phyloP scores from a whole-genome alignment of 345 rosid species.

The Citrus glauca region DNA sequence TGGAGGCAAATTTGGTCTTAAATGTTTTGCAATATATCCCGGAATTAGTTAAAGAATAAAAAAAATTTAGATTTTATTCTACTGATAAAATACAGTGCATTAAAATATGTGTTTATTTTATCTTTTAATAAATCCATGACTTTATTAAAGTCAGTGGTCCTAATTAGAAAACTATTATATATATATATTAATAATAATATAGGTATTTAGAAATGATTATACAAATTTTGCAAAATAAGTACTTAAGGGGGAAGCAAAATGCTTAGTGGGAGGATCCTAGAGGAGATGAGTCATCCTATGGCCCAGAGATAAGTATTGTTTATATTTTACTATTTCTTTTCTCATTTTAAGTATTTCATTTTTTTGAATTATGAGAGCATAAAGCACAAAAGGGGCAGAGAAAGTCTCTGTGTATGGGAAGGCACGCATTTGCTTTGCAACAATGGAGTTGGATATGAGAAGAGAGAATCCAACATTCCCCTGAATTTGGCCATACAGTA shows the following conservation, averaged over 20 bases:
- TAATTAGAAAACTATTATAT: too few relatives aligned
- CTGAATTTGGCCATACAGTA: slow-evolving; percentile 37
- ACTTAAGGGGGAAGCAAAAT: background rate
- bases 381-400: background rate
- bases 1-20: too few relatives aligned
- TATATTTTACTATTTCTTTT: background rate
- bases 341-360: background rate
- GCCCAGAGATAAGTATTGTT: slow-evolving; percentile 15
- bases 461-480: slow-evolving; percentile 39
- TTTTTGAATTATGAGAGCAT: background rate
- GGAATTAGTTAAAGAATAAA: too few relatives aligned
- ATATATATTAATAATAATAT: background rate
- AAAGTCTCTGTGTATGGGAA: background rate
- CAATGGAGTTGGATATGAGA: slow-evolving; percentile 1
- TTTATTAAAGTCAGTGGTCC: too few relatives aligned
- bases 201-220: background rate
- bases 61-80: too few relatives aligned
- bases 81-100: too few relatives aligned
- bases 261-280: background rate
- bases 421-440: slow-evolving; percentile 13
- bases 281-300: background rate
- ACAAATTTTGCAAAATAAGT: background rate
- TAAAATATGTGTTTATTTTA: rapidly evolving
- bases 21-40: too few relatives aligned
- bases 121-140: too few relatives aligned